Evolutionary conservation across 2,329 filamentous ascomycete species (phyloP).

Genomic region (Monilinia fructicola): DNA sequence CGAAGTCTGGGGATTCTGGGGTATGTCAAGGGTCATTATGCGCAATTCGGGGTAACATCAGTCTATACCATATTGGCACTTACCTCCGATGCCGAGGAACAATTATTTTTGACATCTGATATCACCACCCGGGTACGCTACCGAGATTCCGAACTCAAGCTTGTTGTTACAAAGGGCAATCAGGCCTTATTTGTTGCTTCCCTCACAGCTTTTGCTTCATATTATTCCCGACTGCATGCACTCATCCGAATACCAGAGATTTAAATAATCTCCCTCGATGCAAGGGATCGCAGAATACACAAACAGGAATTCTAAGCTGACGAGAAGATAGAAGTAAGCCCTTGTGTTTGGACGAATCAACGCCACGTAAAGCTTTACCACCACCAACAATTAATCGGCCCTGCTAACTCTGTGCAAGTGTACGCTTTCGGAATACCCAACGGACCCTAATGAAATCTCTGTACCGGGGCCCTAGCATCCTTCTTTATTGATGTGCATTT

Average conservation of each 20-base stretch:
- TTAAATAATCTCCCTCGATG: background rate
- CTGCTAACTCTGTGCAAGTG: constrained; percentile 14
- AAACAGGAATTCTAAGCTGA: background rate
- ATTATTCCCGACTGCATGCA: constrained; percentile 11
- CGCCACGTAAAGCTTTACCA: background rate
- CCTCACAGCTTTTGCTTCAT: background rate
- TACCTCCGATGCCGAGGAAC: constrained; percentile 16
- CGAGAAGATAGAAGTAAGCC: background rate
- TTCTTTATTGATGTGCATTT: background rate
- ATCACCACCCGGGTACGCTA: background rate
- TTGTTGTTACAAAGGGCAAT: background rate
- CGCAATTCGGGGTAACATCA: constrained; percentile 10
- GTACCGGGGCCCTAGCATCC: background rate
- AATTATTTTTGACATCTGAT: constrained; percentile 20
- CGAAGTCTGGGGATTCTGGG: constrained; percentile 20
- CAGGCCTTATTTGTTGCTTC: background rate
- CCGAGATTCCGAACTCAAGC: background rate
- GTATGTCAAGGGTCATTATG: constrained; percentile 17
- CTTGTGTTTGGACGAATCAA: background rate
- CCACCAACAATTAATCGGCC: constrained; percentile 17
- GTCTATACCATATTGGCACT: background rate
- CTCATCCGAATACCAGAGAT: background rate
- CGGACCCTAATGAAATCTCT: background rate
- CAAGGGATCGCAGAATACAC: background rate
- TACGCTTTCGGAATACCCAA: constrained; percentile 4